Percentiles rank a stretch among this genome's conserved stretches.
These are phyloP conservation scores for Hanseniaspora clermontiae DNA, from an alignment of 805 yeast genomes.

Conservation along the genomic window DNA sequence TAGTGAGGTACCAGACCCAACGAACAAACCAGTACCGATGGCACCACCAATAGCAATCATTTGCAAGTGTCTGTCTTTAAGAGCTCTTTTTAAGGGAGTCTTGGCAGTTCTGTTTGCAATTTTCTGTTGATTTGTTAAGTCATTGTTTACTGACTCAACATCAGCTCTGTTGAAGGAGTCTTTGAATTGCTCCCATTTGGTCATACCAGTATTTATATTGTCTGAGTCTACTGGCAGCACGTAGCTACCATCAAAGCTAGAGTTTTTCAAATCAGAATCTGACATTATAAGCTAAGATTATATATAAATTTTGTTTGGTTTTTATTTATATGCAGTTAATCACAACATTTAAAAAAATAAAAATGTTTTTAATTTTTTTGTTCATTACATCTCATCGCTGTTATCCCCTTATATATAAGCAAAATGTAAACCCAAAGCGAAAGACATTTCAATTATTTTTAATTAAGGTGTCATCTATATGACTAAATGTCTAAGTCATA, in stretches of 20 bases:
- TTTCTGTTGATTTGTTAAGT: constrained; percentile 33
- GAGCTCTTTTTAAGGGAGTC: constrained; percentile 44
- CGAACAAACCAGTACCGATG: constrained; percentile 65
- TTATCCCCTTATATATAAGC: not conserved
- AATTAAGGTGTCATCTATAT: no score
- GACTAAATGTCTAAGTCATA: no score
- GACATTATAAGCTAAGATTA: not conserved
- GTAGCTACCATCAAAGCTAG: not conserved
- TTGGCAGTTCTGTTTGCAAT: constrained; percentile 35
- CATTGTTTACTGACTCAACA: constrained; percentile 22
- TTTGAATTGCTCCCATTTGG: constrained; percentile 31
- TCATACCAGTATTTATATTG: not conserved
- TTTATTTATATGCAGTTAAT: no score
- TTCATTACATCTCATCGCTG: not conserved
- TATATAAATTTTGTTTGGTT: not conserved
- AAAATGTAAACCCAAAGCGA: not conserved
- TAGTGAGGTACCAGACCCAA: constrained; percentile 55
- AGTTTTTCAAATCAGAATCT: not conserved
- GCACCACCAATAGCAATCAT: constrained; percentile 63
- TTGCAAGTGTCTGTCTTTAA: constrained; percentile 45
- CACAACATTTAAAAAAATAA: no score
- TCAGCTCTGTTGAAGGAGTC: constrained; percentile 38
- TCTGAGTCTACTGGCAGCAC: not conserved
- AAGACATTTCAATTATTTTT: not conserved
- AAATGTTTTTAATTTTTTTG: no score